A percentile compares a stretch with the other conserved stretches of the same genome.
phyloP scores from a whole-genome alignment of 208 protist genomes.

The Leishmania turanica region DNA sequence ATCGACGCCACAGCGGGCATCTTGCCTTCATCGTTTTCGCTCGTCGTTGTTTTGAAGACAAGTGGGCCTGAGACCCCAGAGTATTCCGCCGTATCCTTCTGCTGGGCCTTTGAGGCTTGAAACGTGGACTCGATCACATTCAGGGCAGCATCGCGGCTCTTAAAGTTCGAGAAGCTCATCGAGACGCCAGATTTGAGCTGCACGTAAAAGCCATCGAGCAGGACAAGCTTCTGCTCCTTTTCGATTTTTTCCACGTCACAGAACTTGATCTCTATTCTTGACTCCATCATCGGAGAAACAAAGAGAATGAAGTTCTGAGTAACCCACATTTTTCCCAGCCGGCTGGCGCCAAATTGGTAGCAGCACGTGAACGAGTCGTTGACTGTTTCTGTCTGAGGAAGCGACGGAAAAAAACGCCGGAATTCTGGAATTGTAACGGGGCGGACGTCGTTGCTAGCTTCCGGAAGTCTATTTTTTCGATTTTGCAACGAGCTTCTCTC shows the following conservation, averaged over 20 bases:
- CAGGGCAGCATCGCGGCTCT: conserved; percentile 51
- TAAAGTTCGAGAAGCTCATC: conserved; percentile 59
- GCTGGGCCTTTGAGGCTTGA: conserved; percentile 13
- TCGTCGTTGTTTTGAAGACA: conserved; percentile 45
- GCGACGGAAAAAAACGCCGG: conserved; percentile 39
- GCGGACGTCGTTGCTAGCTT: neutral
- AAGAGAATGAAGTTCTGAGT: conserved; percentile 60
- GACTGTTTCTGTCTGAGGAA: conserved; percentile 40
- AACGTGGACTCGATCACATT: conserved; percentile 50
- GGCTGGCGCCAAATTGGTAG: conserved; percentile 51
- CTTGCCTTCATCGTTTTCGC: conserved; percentile 42
- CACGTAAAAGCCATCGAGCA: conserved; percentile 57
- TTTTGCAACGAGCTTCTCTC: conserved; percentile 7
- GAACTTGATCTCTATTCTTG: conserved; percentile 44
- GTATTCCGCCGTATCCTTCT: conserved; percentile 2
- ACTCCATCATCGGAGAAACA: conserved; percentile 53
- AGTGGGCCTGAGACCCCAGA: conserved; percentile 7
- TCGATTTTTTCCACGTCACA: conserved; percentile 43
- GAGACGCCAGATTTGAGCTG: conserved; percentile 32
- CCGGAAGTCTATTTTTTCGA: conserved; percentile 3
- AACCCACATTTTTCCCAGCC: conserved; percentile 57
- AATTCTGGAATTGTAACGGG: conserved; percentile 12
- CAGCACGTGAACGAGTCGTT: conserved; percentile 58
- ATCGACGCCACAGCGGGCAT: conserved; percentile 48
- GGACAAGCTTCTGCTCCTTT: conserved; percentile 63